These are phyloP conservation scores for Jimgerdemannia lactiflua DNA, from an alignment of 192 early-diverging fungal species.

Conservation along the genomic window DNA sequence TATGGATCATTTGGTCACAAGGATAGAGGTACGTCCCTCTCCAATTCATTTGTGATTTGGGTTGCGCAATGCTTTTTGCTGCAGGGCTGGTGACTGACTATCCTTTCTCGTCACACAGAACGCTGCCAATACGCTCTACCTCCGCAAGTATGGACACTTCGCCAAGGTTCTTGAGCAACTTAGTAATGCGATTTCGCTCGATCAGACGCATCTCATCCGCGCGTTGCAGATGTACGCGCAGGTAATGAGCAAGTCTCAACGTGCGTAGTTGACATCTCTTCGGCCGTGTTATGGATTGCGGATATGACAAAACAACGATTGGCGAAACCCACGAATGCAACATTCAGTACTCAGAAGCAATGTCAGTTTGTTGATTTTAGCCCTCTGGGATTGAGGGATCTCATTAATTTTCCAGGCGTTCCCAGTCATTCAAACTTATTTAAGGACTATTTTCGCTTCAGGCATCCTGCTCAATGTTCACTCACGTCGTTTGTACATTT, in stretches of 20 bases:
- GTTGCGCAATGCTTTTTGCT: background rate
- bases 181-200: slow-evolving; percentile 53
- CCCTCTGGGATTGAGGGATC: background rate
- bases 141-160: slow-evolving; percentile 53
- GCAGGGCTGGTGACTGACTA: background rate
- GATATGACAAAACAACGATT: background rate
- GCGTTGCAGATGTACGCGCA: slow-evolving; percentile 59
- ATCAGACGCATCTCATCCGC: slow-evolving; percentile 56
- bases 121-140: slow-evolving; percentile 54
- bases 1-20: slow-evolving; percentile 51
- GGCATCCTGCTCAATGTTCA: background rate
- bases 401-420: background rate
- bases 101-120: slow-evolving; percentile 38
- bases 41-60: background rate
- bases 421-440: background rate
- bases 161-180: slow-evolving; percentile 54
- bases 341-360: no score
- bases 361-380: background rate
- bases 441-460: background rate
- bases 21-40: slow-evolving; percentile 51
- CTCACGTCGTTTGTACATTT: background rate
- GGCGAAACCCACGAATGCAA: background rate
- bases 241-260: background rate
- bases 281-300: background rate
- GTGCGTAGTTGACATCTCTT: background rate